Base-by-base conservation (phyloP, 805 yeast species). In the Zygosaccharomyces bailii region DNA sequence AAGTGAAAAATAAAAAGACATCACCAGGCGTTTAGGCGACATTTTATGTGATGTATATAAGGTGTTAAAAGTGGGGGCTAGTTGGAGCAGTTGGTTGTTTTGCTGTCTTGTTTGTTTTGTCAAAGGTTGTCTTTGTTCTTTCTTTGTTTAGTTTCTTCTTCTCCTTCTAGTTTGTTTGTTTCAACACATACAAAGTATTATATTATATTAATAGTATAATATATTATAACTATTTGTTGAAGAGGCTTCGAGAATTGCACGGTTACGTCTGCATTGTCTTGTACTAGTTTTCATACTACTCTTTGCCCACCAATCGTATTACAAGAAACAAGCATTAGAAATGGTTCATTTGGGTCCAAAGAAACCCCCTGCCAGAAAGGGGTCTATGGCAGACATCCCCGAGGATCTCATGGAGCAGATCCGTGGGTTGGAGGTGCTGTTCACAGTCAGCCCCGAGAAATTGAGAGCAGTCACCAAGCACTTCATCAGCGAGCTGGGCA, bases 271-370 rank as follows among this genome's bases (percentile, higher is more conserved):
- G 33, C 30, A 14, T 16, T 20, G 4, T 17, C 20, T 25, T 4
- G 40, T 37, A 9, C 17, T 37, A 20, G 11, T 25, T 13, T 24
- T 16, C 10, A 24, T 24, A 17, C 21, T 25, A n/a, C 10, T 25
- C 8, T 14, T 17, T 10, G 25, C 19, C 5, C 14, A 20, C 39
- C 19, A 10, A 5, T 27, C 21, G 4, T 13, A 13, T 14, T 4
- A 37, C 33, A 25, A 25, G 17, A 17, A 17, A 7, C 27, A 16
- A 24, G 8, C 23, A 14, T 34, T 32, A 36, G 68, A 48, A 56
- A 85, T 85, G 95, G 95, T 85, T 66, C 86, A 80, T 67, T 75
- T 85, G 60, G 95, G 93, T 63, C 91, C 95, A 50, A 82, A 84
- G 65, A 78, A 77, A 55, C 93, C 93, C 44, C 90, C 86, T 51